A percentile compares a stretch with the other conserved stretches of the same genome.
Evolutionary conservation across 352 stramenopile genomes (phyloP).

Genomic region (Paralagenidium karlingii): DNA sequence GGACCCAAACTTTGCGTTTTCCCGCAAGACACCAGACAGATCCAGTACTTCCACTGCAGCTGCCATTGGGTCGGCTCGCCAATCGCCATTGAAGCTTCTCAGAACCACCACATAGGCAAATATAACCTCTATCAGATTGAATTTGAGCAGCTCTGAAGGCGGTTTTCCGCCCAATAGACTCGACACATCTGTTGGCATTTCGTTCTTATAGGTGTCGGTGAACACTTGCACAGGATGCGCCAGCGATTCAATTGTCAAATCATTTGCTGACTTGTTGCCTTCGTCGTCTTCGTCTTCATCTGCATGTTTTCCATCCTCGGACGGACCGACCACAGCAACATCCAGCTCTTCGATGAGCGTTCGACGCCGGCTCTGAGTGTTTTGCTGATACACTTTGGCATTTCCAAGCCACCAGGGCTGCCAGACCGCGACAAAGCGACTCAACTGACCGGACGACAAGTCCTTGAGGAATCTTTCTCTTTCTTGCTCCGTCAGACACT

Average conservation of each 20-base stretch:
- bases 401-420: constrained; percentile 54
- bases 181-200: constrained; percentile 21
- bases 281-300: constrained; percentile 4
- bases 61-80: constrained; percentile 34
- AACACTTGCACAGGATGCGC: constrained; percentile 37
- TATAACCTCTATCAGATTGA: constrained; percentile 52
- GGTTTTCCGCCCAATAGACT: constrained; percentile 13
- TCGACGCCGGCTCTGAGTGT: constrained; percentile 23
- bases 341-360: constrained; percentile 36
- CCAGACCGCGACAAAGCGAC: constrained; percentile 52
- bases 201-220: constrained; percentile 15
- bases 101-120: constrained; percentile 61
- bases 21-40: constrained; percentile 28
- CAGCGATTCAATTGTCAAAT: constrained; percentile 14
- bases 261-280: constrained; percentile 1
- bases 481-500: constrained; percentile 42
- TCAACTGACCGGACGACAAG: constrained; percentile 46
- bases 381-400: constrained; percentile 26
- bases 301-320: not conserved
- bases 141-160: constrained; percentile 28
- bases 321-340: not conserved
- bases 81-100: constrained; percentile 69
- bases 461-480: constrained; percentile 43
- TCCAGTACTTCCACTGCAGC: constrained; percentile 30
- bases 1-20: constrained; percentile 28